phyloP scores from a whole-genome alignment of 306 rosid species.

The Vicia faba region DNA sequence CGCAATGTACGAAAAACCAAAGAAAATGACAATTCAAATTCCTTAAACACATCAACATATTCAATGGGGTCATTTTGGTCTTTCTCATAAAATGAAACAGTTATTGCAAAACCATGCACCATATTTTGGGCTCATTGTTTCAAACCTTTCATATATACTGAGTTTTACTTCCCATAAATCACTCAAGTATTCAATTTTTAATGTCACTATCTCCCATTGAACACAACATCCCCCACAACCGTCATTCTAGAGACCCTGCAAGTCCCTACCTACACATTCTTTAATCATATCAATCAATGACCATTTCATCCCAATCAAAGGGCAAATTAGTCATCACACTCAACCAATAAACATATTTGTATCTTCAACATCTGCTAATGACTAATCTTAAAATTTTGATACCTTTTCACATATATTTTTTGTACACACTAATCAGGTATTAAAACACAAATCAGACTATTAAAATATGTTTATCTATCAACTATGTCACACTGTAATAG shows the following conservation, averaged over 20 bases:
- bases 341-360: neutral
- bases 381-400: neutral
- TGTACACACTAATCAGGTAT: neutral
- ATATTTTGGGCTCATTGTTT: conserved; percentile 10
- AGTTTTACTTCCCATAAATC: conserved; percentile 16
- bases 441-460: neutral
- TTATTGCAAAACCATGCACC: conserved; percentile 10
- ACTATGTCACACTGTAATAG: neutral
- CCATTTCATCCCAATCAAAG: conserved; percentile 29
- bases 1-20: too few species aligned
- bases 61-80: conserved; percentile 26
- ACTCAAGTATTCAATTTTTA: conserved; percentile 15
- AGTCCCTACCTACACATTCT: conserved; percentile 8
- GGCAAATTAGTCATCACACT: neutral
- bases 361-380: neutral
- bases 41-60: too few species aligned
- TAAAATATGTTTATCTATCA: neutral
- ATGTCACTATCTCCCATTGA: conserved; percentile 17
- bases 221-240: conserved; percentile 37
- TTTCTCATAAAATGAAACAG: conserved; percentile 9
- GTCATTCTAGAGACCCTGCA: conserved; percentile 40
- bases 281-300: conserved; percentile 17
- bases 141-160: conserved; percentile 13
- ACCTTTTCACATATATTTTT: too few species aligned
- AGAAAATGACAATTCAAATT: too few species aligned